These are phyloP conservation scores for Trichoderma sp. DNA, from an alignment of 2,329 filamentous ascomycete genomes.

Conservation along the genomic window DNA sequence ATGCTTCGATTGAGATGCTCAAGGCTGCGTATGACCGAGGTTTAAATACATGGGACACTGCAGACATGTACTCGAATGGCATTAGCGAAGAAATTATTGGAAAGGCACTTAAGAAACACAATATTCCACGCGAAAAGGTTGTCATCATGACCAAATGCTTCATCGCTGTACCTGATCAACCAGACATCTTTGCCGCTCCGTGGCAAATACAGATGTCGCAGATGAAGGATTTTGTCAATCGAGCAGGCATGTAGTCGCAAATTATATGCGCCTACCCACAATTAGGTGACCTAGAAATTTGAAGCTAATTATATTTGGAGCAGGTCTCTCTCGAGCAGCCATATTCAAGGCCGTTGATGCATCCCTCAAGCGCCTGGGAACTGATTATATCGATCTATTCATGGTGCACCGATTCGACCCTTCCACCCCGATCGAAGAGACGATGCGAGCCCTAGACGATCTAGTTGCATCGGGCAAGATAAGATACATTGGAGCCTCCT, in stretches of 20 bases:
- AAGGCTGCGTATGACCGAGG: constrained; percentile 33
- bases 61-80: constrained; percentile 19
- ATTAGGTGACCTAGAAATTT: background rate
- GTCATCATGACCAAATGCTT: constrained; percentile 17
- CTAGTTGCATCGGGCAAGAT: constrained; percentile 57
- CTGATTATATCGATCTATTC: constrained; percentile 60
- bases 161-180: background rate
- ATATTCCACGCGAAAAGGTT: constrained; percentile 11
- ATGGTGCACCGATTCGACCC: constrained; percentile 58
- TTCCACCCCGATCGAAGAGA: constrained; percentile 54
- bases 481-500: constrained; percentile 43
- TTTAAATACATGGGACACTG: constrained; percentile 31
- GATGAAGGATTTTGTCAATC: background rate
- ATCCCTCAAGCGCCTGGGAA: constrained; percentile 57
- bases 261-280: background rate
- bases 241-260: background rate
- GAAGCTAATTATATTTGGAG: background rate
- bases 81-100: constrained; percentile 8
- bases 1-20: constrained; percentile 29
- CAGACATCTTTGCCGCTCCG: background rate
- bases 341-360: constrained; percentile 68
- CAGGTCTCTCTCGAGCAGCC: constrained; percentile 58
- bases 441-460: constrained; percentile 61
- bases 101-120: background rate
- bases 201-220: background rate